A percentile compares a stretch with the other conserved stretches of the same genome.
Evolutionary conservation across 2,329 filamentous ascomycete genomes (phyloP).

Genomic region (Xylogone sp.): DNA sequence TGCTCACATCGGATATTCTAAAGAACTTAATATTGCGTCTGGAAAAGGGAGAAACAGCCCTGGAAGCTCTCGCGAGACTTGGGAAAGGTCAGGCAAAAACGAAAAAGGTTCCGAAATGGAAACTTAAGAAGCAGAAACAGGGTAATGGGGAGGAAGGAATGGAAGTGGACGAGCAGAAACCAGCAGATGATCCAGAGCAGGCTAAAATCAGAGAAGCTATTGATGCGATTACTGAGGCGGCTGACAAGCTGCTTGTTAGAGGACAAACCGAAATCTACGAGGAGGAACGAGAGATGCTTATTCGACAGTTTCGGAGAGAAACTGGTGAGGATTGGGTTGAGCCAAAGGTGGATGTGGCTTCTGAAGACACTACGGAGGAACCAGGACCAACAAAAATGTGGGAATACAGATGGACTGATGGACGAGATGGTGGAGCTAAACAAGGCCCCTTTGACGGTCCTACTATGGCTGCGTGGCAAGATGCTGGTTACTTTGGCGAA

Average conservation of each 20-base stretch:
- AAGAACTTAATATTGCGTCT: slow-evolving; percentile 68
- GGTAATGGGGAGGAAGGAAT: slow-evolving; percentile 54
- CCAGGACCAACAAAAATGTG: slow-evolving; percentile 50
- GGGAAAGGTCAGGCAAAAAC: slow-evolving; percentile 62
- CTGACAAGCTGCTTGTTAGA: slow-evolving; percentile 78
- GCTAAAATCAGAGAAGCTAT: slow-evolving; percentile 68
- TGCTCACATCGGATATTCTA: slow-evolving; percentile 71
- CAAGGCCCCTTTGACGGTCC: slow-evolving; percentile 84
- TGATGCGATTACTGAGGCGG: slow-evolving; percentile 80
- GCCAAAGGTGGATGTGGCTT: slow-evolving; percentile 32
- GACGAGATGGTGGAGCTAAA: slow-evolving; percentile 69
- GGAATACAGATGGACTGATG: slow-evolving; percentile 93
- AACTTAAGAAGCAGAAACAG: slow-evolving; percentile 65
- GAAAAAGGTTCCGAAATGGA: slow-evolving; percentile 62
- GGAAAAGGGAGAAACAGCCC: slow-evolving; percentile 76
- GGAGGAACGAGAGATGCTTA: slow-evolving; percentile 75
- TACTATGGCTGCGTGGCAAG: slow-evolving; percentile 88
- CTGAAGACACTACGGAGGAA: slow-evolving; percentile 21
- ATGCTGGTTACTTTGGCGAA: slow-evolving; percentile 88
- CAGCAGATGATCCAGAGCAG: slow-evolving; percentile 65
- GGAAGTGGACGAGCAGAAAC: slow-evolving; percentile 61
- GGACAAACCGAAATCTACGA: slow-evolving; percentile 92
- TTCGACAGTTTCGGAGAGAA: slow-evolving; percentile 78
- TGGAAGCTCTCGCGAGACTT: slow-evolving; percentile 83
- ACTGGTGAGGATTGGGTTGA: slow-evolving; percentile 83